These are phyloP conservation scores for Pythium myriotylum DNA, from an alignment of 352 stramenopile species.

Conservation along the genomic window DNA sequence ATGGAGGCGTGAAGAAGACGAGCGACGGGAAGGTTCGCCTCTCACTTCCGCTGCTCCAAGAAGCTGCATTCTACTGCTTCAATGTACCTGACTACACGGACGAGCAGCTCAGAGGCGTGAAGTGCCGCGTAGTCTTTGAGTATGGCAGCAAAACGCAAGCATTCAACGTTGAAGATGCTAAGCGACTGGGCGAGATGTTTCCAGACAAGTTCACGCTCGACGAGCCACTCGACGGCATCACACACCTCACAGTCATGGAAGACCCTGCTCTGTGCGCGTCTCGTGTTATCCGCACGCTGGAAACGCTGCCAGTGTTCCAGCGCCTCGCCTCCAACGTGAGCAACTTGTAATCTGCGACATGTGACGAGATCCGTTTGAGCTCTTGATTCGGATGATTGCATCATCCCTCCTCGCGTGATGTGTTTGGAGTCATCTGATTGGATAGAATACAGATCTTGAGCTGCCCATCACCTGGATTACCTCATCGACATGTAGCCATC, in stretches of 20 bases:
- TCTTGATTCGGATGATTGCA: conserved; percentile 15
- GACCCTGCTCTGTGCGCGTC: conserved; percentile 3
- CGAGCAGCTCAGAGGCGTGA: neutral
- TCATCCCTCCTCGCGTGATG: neutral
- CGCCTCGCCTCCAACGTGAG: no score
- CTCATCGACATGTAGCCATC: conserved; percentile 22
- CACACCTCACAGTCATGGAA: conserved; percentile 13
- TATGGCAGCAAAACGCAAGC: conserved; percentile 5
- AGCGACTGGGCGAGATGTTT: neutral
- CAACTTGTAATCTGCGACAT: conserved; percentile 1
- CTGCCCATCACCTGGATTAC: conserved; percentile 17
- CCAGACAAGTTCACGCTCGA: conserved; percentile 1
- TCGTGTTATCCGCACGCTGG: conserved; percentile 1
- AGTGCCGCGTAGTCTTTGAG: conserved; percentile 6
- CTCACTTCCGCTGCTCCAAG: conserved; percentile 14
- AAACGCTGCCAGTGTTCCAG: conserved; percentile 3
- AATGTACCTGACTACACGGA: conserved; percentile 2
- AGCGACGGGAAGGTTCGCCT: conserved; percentile 2
- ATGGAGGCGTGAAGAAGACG: neutral
- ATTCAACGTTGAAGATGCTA: neutral
- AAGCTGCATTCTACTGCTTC: conserved; percentile 21
- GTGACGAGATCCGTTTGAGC: neutral
- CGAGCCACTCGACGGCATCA: neutral
- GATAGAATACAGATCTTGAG: neutral
- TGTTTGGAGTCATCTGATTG: neutral